Base-by-base conservation (phyloP, 371 early-diverging fungal genomes). In the Mortierella sp. region DNA sequence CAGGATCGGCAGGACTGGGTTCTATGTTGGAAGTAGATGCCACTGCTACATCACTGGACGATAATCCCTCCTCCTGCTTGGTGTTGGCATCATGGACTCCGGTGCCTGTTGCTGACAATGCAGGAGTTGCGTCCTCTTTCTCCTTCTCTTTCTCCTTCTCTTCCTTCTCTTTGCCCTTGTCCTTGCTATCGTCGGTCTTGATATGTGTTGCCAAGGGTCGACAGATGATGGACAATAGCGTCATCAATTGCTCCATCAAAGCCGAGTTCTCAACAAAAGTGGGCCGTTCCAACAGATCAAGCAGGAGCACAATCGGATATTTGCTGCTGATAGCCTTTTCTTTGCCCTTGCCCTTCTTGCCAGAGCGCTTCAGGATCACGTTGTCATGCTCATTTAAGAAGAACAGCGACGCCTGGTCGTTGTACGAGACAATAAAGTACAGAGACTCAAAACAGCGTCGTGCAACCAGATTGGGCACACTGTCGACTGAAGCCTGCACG, bases 371-470 rank as follows among this genome's bases (percentile, higher is more conserved):
- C 23, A 82, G 66, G 15, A 81, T 81, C 21, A 89, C 76, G 19
- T 83, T 78, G 39, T 94, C 94, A 47, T 87, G 88, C 72, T 93
- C 94, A 21, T 82, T 84, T 66, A 95, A 78, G 68, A 94, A 93
- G 78, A 90, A 94, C 2, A 83, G 79, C 43, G 89, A 80, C 0
- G 92, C 85, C 43, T 86, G 87, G 2, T 86, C 85, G 56, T 93
- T 94, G 62, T 75, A 86, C 12, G 80, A 81, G 1, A 93, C 89
- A 37, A 94, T 85, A 53, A 89, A 86, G 31, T 87, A 87, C 52
- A 98, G 81, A 1, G 92, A 85, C 53, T 97, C 96, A 32, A 98
- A 81, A 63, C 93, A 93, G n/a, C 97, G 86, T 63, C 94, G 94
- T 0, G 94, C 90, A 6, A 95, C 91, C 30, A 95, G 78, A 53